Evolutionary conservation across 1,284 basidiomycete species (phyloP).

Genomic region (Takashimella koratensis): DNA sequence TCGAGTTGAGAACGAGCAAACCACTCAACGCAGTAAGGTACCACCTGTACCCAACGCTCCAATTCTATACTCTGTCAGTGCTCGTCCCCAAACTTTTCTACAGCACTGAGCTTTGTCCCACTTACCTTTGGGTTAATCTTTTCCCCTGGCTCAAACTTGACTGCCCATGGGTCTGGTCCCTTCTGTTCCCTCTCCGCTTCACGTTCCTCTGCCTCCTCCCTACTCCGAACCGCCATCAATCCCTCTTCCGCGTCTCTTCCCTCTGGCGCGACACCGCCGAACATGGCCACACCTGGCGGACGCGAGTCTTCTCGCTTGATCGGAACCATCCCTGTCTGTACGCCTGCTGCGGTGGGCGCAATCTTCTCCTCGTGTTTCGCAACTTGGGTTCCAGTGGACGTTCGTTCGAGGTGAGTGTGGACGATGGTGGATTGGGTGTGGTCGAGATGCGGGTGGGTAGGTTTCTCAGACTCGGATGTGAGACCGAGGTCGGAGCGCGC

Average conservation of each 20-base stretch:
- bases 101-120: conserved; percentile 1
- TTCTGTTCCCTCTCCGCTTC: conserved; percentile 29
- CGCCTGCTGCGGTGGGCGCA: conserved; percentile 5
- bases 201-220: conserved; percentile 38
- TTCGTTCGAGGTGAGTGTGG: conserved; percentile 10
- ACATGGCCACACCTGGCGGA: conserved; percentile 34
- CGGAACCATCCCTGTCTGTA: conserved; percentile 27
- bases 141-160: conserved; percentile 46
- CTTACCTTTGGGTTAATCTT: conserved; percentile 45
- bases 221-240: conserved; percentile 32
- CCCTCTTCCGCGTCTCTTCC: conserved; percentile 42
- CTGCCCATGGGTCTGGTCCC: conserved; percentile 40
- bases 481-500: not conserved
- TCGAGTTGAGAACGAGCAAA: conserved; percentile 64
- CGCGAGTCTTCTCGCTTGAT: conserved; percentile 19
- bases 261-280: conserved; percentile 37
- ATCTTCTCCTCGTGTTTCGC: not conserved
- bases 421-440: conserved; percentile 16
- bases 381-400: conserved; percentile 14
- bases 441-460: conserved; percentile 3
- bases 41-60: conserved; percentile 59
- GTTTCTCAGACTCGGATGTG: not conserved
- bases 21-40: conserved; percentile 61
- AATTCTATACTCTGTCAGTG: conserved; percentile 53
- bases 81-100: no score